Conservation (phyloP, 441 rosid species). For the Arabidopsis hybrid region DNA sequence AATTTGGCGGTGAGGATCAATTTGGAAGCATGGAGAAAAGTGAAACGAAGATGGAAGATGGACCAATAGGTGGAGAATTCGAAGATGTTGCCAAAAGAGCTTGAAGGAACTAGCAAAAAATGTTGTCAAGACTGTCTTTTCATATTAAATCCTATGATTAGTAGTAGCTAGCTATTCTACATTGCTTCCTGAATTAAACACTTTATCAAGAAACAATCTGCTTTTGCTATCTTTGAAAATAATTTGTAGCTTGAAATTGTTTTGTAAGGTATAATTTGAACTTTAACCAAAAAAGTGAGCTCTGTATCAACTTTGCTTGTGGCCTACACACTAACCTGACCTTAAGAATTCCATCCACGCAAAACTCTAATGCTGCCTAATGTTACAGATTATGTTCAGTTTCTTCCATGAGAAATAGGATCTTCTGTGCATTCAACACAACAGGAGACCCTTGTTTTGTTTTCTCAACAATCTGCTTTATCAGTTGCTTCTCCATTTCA, state of each 20-base stretch:
- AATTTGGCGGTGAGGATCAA: constrained; percentile 31
- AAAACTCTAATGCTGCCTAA: constrained; percentile 18
- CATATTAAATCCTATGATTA: constrained; percentile 22
- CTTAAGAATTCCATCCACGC: neutral
- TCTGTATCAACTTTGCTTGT: constrained; percentile 21
- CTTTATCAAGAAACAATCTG: constrained; percentile 17
- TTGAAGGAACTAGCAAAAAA: constrained; percentile 44
- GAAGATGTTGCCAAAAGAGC: constrained; percentile 71
- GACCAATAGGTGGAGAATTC: constrained; percentile 37
- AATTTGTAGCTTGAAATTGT: constrained; percentile 29
- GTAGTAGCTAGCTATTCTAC: constrained; percentile 4
- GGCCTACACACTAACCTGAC: constrained; percentile 32
- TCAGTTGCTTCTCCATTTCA: constrained; percentile 75
- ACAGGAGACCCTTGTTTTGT: constrained; percentile 81
- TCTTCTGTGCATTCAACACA: constrained; percentile 71
- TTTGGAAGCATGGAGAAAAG: constrained; percentile 42
- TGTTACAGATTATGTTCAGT: constrained; percentile 17
- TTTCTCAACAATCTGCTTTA: constrained; percentile 84
- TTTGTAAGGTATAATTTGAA: constrained; percentile 17
- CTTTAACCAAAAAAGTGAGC: constrained; percentile 12
- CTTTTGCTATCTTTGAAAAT: constrained; percentile 39
- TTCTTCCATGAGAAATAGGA: constrained; percentile 59
- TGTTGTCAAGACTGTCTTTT: constrained; percentile 28
- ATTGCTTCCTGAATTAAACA: constrained; percentile 15
- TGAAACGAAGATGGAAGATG: constrained; percentile 13